Percentiles rank a stretch among this genome's conserved stretches.
Conservation (phyloP, 2,329 filamentous ascomycete species). For the Septoria linicola region DNA sequence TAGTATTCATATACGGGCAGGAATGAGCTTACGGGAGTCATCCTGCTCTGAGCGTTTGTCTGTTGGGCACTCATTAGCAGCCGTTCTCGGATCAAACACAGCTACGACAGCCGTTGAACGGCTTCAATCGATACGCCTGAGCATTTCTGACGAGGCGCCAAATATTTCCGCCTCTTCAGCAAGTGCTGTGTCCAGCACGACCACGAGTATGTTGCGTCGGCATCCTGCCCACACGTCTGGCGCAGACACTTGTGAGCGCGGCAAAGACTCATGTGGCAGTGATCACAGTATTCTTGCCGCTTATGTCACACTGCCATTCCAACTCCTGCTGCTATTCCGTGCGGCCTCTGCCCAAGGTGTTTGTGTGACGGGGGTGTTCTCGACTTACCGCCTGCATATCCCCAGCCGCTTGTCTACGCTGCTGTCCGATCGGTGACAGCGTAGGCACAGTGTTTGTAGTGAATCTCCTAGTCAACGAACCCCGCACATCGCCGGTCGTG, state of each 20-base stretch:
- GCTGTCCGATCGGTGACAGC: conserved; percentile 60
- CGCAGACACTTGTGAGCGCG: no score
- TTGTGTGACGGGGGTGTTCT: not conserved
- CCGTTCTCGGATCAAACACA: conserved; percentile 5
- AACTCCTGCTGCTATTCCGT: no score
- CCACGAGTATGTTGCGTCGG: no score
- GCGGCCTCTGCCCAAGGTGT: not conserved
- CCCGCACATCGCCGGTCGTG: conserved; percentile 67
- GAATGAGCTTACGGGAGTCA: conserved; percentile 66
- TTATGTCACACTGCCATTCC: no score
- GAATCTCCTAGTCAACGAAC: conserved; percentile 82
- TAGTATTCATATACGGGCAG: not conserved
- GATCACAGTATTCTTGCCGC: no score
- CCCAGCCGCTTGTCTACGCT: conserved; percentile 55
- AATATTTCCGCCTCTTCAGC: no score
- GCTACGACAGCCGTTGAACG: not conserved
- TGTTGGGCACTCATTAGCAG: conserved; percentile 9
- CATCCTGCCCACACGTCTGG: no score
- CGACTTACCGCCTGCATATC: conserved; percentile 38
- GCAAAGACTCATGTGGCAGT: no score
- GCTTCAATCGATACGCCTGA: not conserved
- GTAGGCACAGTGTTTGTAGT: conserved; percentile 83
- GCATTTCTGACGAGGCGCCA: no score
- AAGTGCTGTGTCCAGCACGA: no score
- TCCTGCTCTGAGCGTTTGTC: conserved; percentile 57